These are phyloP conservation scores for Collybiopsis confluens DNA, from an alignment of 768 basidiomycete genomes.

Conservation along the genomic window DNA sequence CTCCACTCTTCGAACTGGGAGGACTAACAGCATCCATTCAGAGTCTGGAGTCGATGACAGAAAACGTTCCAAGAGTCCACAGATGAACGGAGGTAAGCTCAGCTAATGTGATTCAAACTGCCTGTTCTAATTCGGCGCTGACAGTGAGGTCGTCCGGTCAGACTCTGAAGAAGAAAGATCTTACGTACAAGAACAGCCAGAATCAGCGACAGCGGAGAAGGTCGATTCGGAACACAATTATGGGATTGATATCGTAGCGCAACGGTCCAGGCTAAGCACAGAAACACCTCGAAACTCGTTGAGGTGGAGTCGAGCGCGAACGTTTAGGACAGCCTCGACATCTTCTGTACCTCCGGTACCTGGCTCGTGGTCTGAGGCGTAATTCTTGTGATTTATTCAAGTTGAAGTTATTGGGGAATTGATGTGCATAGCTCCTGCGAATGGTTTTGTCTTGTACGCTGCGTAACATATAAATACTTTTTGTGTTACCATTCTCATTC, in stretches of 20 bases:
- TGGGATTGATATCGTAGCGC: neutral
- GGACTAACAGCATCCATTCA: neutral
- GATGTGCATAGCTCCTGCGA: too few species aligned
- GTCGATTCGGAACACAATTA: slow-evolving; percentile 5
- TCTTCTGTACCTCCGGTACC: slow-evolving; percentile 6
- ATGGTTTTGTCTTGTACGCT: too few species aligned
- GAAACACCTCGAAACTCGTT: slow-evolving; percentile 1
- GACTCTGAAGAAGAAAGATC: slow-evolving; percentile 7
- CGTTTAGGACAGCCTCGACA: neutral
- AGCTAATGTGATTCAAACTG: neutral
- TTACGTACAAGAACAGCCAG: slow-evolving; percentile 7
- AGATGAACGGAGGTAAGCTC: slow-evolving; percentile 2
- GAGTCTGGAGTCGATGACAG: neutral
- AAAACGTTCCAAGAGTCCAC: neutral
- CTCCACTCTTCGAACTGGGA: slow-evolving; percentile 5
- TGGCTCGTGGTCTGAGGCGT: slow-evolving; percentile 1
- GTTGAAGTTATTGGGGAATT: too few species aligned
- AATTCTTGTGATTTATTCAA: slow-evolving; percentile 7
- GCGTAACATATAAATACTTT: too few species aligned
- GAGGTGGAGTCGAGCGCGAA: slow-evolving; percentile 3
- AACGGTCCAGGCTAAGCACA: neutral
- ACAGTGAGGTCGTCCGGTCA: slow-evolving; percentile 6
- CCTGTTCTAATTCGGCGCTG: neutral
- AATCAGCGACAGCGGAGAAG: slow-evolving; percentile 5
- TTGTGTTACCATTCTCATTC: too few species aligned